Evolutionary conservation across 2,329 filamentous ascomycete species (phyloP), one percentile per base, ranked within the genome.

Genomic region (Botrytis tulipae): DNA sequence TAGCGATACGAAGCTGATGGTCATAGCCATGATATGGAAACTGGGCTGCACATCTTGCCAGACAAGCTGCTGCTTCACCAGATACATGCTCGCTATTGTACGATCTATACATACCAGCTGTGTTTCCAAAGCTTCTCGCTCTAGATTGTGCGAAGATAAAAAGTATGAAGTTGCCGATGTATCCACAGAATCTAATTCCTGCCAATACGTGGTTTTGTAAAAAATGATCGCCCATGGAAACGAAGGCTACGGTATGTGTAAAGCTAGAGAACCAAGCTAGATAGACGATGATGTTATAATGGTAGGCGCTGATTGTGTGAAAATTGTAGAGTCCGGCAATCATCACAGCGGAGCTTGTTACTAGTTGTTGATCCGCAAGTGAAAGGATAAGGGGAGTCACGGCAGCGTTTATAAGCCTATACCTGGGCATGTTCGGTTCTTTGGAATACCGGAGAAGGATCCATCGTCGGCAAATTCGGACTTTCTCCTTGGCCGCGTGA

Each of bases 251-350:
- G 5, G 57, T 63, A 4, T 71, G 69, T 16, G 59, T 71, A 22
- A 71, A 71, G 46, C 42, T 71, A 12, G 68, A 46, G 8, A 71
- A 71, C 69, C 69, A 71, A 48, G 57, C 57, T 29, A 71, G 12
- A 14, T 62, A 71, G 3, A 71, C 59, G 16, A 71, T 61, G 16
- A 71, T 71, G 16, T 70, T 70, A n/a, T 70, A 70, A 70, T 71
- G 59, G 8, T 63, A 71, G 6, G 69, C 59, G 5, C 57, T 62
- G 8, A 71, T 71, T 0, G 22, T 46, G 12, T 71, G 22, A 6
- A 59, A 63, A 12, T 62, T 60, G 22, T 62, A 51, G 4, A 71
- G 44, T 8, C 40, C 69, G 14, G 69, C 59, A 29, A 71, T 71
- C 42, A 71, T 46, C 8, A 71, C 35, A 40, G 69, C 59, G 7